Base-by-base conservation (phyloP, 306 rosid species). In the apple (Malus domestica) region DNA sequence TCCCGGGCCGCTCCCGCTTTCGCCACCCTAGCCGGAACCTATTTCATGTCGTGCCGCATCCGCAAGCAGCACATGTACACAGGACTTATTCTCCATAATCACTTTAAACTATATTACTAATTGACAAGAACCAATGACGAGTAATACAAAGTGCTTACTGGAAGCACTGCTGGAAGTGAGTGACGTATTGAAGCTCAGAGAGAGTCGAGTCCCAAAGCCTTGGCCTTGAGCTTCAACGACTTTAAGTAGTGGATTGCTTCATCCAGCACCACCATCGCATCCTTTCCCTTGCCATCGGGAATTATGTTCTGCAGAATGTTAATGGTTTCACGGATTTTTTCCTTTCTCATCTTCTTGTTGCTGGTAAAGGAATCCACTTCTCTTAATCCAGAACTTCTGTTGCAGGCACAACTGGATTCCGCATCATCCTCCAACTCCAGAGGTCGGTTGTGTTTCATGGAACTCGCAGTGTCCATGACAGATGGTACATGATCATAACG, bases 161-260 rank as follows among this genome's bases (percentile, higher is more conserved):
- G 20, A 49, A 68, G 32, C n/a, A 64, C 46, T 76, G 60, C 51
- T 54, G 67, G 46, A 45, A 61, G 18, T 25, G 68, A 61, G 18
- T 30, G 68, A 72, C 33, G 67, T 25, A 40, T 72, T 57, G 32
- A 49, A 45, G 27, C 75, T 93, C 78, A 89, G 44, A 75, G 68
- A 72, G 92, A 75, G 35, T 86, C 77, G 6, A 88, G 84, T 22
- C 97, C 93, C 2, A 90, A 84, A 52, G 89, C 84, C 76, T 70
- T 79, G 35, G 93, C 97, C 75, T 83, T 89, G 65, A 79, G 75
- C 86, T 87, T 95, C 78, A 95, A 66, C 1, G 90, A 84, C 61
- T 87, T 95, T 69, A 95, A 85, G 88, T 89, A 89, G n/a, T 54
- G 79, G 55, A 96, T 96, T 23, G 99, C 96, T 80, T 96, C 93